phyloP scores from a whole-genome alignment of 768 basidiomycete species.

The Pleurotus djamor region DNA sequence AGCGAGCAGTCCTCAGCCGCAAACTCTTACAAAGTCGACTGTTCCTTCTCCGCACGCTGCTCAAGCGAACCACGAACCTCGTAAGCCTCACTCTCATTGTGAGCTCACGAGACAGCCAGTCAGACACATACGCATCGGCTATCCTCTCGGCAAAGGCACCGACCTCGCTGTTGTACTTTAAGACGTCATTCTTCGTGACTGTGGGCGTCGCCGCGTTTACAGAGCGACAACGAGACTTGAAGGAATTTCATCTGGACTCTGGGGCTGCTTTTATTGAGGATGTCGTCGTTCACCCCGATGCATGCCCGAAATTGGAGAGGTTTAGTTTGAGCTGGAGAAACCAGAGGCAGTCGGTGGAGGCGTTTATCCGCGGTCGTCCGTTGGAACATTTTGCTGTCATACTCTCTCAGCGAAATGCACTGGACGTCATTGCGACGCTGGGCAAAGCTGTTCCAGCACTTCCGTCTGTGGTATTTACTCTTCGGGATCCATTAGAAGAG shows the following conservation, averaged over 20 bases:
- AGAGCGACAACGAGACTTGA: neutral
- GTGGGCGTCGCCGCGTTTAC: neutral
- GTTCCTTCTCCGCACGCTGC: conserved; percentile 1
- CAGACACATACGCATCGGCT: neutral
- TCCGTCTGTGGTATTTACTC: neutral
- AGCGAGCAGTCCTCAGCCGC: neutral
- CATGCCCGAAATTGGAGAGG: neutral
- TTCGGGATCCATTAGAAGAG: neutral
- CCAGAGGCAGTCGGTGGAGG: neutral
- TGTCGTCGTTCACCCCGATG: neutral
- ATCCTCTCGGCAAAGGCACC: neutral
- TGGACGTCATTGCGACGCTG: neutral
- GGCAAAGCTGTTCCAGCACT: neutral
- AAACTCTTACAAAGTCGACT: neutral
- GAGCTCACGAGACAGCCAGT: conserved; percentile 1
- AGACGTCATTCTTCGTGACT: neutral
- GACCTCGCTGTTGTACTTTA: neutral
- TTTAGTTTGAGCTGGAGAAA: neutral
- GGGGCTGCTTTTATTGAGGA: neutral
- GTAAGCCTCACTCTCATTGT: conserved; percentile 1
- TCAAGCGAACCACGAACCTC: neutral
- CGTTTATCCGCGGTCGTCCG: neutral
- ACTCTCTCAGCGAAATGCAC: neutral
- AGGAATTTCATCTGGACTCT: neutral
- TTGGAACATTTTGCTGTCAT: neutral